Evolutionary conservation across 2,329 filamentous ascomycete species (phyloP).

Genomic region (Penicillium freii): DNA sequence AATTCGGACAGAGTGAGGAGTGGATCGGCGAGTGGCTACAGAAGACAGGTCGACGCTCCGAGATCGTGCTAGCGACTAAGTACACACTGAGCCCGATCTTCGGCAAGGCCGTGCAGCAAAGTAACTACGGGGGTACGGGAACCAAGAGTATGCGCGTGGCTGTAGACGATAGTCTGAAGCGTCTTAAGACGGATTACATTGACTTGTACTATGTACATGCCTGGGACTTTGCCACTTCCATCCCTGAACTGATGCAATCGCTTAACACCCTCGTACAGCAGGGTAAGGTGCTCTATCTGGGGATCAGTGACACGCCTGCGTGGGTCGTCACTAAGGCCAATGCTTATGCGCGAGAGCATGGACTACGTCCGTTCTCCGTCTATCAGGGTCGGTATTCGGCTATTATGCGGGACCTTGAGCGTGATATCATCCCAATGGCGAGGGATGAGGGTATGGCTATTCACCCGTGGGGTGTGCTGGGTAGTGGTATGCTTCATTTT

Average conservation of each 20-base stretch:
- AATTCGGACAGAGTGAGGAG: constrained; percentile 47
- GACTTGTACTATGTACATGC: constrained; percentile 40
- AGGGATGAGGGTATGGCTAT: constrained; percentile 62
- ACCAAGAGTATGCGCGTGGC: constrained; percentile 32
- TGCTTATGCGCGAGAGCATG: constrained; percentile 64
- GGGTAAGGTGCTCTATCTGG: constrained; percentile 67
- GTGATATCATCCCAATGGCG: constrained; percentile 68
- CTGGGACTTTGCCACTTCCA: constrained; percentile 66
- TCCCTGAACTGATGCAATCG: constrained; percentile 67
- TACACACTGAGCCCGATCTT: constrained; percentile 47
- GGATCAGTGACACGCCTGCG: constrained; percentile 66
- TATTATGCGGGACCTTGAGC: constrained; percentile 63
- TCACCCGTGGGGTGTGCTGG: constrained; percentile 53
- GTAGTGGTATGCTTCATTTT: constrained; percentile 16
- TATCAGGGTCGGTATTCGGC: constrained; percentile 67
- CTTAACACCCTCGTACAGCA: constrained; percentile 59
- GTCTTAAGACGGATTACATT: constrained; percentile 38
- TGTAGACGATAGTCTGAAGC: constrained; percentile 29
- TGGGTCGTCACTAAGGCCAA: constrained; percentile 57
- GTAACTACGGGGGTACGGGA: constrained; percentile 45
- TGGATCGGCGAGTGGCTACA: constrained; percentile 55
- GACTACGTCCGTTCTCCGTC: constrained; percentile 66
- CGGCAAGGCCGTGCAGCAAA: constrained; percentile 36
- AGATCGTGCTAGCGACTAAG: not conserved
- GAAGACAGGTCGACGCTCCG: constrained; percentile 43